Evolutionary conservation across 1,139 yeast genomes (phyloP).

Genomic region (Lodderomyces margitis): DNA sequence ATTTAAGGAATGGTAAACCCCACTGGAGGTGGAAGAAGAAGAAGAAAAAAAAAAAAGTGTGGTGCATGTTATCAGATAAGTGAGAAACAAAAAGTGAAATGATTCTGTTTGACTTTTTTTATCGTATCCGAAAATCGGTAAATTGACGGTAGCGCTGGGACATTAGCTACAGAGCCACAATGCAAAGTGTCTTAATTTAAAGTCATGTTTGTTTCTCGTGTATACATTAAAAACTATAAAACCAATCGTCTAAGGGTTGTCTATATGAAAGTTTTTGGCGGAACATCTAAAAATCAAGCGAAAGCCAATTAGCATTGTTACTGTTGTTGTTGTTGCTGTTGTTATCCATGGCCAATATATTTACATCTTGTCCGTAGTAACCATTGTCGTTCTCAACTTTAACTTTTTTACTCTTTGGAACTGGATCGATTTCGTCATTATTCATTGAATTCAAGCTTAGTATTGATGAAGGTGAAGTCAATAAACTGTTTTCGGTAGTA

Average conservation of each 20-base stretch:
- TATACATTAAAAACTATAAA: too few relatives aligned
- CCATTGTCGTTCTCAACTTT: conserved; percentile 11
- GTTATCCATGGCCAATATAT: not conserved
- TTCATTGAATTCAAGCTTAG: conserved; percentile 31
- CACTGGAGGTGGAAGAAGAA: not conserved
- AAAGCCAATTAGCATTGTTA: conserved; percentile 1
- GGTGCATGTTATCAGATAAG: not conserved
- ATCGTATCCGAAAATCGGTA: conserved; percentile 2
- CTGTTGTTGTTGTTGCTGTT: not conserved
- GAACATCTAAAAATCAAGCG: conserved; percentile 1
- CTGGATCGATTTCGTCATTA: conserved; percentile 17
- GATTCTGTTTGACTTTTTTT: not conserved
- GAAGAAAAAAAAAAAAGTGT: not conserved
- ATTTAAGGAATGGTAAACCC: not conserved
- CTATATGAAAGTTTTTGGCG: too few relatives aligned
- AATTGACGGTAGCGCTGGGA: not conserved
- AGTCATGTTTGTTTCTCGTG: too few relatives aligned
- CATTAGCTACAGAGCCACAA: too few relatives aligned
- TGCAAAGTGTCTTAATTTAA: too few relatives aligned
- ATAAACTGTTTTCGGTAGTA: conserved; percentile 17
- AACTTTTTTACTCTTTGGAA: conserved; percentile 8
- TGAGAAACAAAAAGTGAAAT: not conserved
- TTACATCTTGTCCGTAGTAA: conserved; percentile 4
- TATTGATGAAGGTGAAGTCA: conserved; percentile 38
- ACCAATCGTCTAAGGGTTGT: not conserved